phyloP scores from a whole-genome alignment of 495 filamentous ascomycete species.

The Aspergillus kassunensis region DNA sequence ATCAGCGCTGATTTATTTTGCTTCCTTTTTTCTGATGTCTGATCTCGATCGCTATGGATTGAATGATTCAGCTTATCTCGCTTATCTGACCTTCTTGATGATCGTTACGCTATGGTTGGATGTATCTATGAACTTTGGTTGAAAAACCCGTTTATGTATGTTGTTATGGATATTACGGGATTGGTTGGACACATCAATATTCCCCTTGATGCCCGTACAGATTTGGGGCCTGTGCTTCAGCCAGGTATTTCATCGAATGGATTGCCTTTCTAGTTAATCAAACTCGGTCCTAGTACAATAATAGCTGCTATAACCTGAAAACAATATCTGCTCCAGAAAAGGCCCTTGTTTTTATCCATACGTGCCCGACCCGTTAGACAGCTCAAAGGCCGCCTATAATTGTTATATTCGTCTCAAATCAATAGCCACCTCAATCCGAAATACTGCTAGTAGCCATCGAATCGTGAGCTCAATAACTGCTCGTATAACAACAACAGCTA shows the following conservation, averaged over 20 bases:
- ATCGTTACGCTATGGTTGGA: background rate
- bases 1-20: background rate
- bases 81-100: background rate
- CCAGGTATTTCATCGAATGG: too few species aligned
- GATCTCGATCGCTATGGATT: background rate
- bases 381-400: too few species aligned
- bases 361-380: background rate
- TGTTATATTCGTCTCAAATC: background rate
- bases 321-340: background rate
- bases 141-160: background rate
- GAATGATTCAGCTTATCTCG: too few species aligned
- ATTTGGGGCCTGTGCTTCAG: too few species aligned
- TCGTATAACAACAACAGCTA: background rate
- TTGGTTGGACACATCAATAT: background rate
- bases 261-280: background rate
- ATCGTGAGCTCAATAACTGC: background rate
- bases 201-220: background rate
- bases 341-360: background rate
- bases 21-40: slow-evolving; percentile 6
- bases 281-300: background rate
- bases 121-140: background rate
- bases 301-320: background rate
- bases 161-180: background rate
- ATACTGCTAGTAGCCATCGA: background rate
- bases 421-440: background rate